A percentile compares a stretch with the other conserved stretches of the same genome.
These are phyloP conservation scores for Talaromyces sp. DNA, from an alignment of 2,329 filamentous ascomycete genomes.

Conservation along the genomic window DNA sequence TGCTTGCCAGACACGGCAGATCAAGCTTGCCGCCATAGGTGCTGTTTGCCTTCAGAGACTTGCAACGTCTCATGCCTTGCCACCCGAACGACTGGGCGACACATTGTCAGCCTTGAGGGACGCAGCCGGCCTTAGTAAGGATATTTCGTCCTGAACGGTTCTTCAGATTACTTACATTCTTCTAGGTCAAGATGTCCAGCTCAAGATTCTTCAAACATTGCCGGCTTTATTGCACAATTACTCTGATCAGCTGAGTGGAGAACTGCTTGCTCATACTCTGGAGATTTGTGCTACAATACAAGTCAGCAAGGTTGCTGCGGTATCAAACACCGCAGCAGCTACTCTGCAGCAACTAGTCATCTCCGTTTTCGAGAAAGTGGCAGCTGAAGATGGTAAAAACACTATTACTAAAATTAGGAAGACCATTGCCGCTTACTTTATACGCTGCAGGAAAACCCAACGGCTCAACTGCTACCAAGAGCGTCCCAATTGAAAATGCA, in stretches of 20 bases:
- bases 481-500: conserved; percentile 63
- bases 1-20: conserved; percentile 83
- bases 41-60: conserved; percentile 85
- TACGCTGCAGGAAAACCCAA: conserved; percentile 30
- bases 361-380: conserved; percentile 87
- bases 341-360: conserved; percentile 92
- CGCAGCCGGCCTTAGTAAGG: conserved; percentile 65
- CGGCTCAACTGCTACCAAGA: conserved; percentile 53
- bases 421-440: conserved; percentile 7
- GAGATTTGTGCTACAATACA: conserved; percentile 91
- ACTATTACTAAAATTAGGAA: background rate
- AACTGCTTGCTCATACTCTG: conserved; percentile 73
- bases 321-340: conserved; percentile 94
- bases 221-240: conserved; percentile 91
- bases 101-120: conserved; percentile 84
- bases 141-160: background rate
- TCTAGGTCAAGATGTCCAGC: conserved; percentile 74
- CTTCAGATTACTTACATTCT: conserved; percentile 17
- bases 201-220: conserved; percentile 90
- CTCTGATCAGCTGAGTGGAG: conserved; percentile 70
- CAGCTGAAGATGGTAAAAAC: conserved; percentile 68
- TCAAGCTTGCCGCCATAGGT: conserved; percentile 82
- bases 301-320: conserved; percentile 84
- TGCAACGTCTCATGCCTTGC: conserved; percentile 74
- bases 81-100: conserved; percentile 73